Evolutionary conservation across 2,329 filamentous ascomycete species (phyloP).

Genomic region (Pezicula carpinea): DNA sequence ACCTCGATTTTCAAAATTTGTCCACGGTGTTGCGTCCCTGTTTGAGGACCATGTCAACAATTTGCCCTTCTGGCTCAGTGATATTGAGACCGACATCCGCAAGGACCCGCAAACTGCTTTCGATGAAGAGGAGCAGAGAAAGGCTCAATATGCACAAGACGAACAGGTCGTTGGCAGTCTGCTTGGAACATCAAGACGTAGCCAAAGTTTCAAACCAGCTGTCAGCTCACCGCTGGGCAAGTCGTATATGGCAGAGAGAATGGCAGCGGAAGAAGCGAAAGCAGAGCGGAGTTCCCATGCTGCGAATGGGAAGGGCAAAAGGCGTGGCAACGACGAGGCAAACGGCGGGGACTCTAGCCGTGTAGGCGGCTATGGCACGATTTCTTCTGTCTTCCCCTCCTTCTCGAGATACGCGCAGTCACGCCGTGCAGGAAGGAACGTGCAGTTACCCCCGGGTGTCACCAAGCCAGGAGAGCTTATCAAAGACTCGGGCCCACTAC

Average conservation of each 20-base stretch:
- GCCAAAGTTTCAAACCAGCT: conserved; percentile 51
- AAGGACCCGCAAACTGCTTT: conserved; percentile 88
- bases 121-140: conserved; percentile 82
- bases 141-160: conserved; percentile 76
- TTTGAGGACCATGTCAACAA: conserved; percentile 97
- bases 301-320: conserved; percentile 16
- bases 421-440: conserved; percentile 41
- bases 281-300: conserved; percentile 25
- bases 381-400: conserved; percentile 73
- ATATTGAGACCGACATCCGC: conserved; percentile 89
- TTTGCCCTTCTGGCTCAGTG: conserved; percentile 91
- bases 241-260: conserved; percentile 56
- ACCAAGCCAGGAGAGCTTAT: conserved; percentile 80
- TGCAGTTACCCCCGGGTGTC: conserved; percentile 78
- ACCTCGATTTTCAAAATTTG: conserved; percentile 93
- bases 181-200: conserved; percentile 49
- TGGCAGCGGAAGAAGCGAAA: conserved; percentile 38
- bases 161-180: conserved; percentile 87
- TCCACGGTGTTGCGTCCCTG: conserved; percentile 84
- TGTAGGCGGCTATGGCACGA: conserved; percentile 44
- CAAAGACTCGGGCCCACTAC: conserved; percentile 88
- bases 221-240: conserved; percentile 64
- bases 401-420: conserved; percentile 72
- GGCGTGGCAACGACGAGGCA: conserved; percentile 32
- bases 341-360: conserved; percentile 27